Evolutionary conservation across 2,329 filamentous ascomycete genomes (phyloP).

Genomic region (Diplodia scrobiculata): DNA sequence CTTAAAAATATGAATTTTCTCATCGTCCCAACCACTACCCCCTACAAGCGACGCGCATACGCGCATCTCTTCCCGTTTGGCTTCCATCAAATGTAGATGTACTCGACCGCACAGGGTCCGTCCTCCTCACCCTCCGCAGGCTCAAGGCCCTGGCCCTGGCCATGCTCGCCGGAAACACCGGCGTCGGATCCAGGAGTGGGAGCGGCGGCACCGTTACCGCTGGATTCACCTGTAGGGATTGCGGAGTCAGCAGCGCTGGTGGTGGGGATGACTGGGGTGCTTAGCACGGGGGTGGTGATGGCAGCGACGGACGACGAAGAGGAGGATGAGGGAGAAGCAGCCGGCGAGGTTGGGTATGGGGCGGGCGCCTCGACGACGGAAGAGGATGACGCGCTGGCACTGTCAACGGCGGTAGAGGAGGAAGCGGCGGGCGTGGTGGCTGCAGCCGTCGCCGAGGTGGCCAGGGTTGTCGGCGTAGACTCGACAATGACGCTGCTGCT

Average conservation of each 20-base stretch:
- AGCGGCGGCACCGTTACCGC: background rate
- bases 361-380: constrained; percentile 1
- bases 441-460: background rate
- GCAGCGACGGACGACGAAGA: background rate
- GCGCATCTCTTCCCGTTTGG: background rate
- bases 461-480: background rate
- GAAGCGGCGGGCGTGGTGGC: background rate
- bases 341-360: background rate
- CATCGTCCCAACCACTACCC: background rate
- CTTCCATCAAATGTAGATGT: background rate
- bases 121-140: constrained; percentile 9
- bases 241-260: constrained; percentile 22
- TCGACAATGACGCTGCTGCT: constrained; percentile 8
- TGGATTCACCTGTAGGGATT: constrained; percentile 13
- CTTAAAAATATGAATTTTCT: background rate
- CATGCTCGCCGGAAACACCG: background rate
- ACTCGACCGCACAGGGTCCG: constrained; percentile 11
- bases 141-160: constrained; percentile 9
- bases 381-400: background rate
- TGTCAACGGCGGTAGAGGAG: background rate
- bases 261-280: constrained; percentile 7
- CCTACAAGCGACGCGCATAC: background rate
- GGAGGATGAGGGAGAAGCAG: background rate
- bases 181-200: background rate
- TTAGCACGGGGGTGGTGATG: constrained; percentile 2